These are phyloP conservation scores for Podospora sp. DNA, from an alignment of 495 filamentous ascomycete species.

Conservation along the genomic window DNA sequence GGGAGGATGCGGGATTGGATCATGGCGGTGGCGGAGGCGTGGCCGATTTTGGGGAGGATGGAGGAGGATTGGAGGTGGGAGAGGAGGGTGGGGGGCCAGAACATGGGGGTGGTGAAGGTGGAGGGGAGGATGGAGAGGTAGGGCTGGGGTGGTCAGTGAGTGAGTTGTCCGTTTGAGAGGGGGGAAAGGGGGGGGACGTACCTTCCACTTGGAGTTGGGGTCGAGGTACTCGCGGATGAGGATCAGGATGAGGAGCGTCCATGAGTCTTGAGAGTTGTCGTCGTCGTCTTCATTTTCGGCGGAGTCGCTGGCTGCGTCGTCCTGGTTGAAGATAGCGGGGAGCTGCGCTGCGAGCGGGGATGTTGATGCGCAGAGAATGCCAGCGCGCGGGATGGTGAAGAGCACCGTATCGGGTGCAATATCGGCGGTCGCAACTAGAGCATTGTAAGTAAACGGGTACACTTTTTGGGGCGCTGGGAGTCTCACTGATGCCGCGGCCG, in stretches of 20 bases:
- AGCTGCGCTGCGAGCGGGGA: slow-evolving; percentile 41
- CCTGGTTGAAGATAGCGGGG: slow-evolving; percentile 39
- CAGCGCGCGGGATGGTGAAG: slow-evolving; percentile 50
- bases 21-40: slow-evolving; percentile 66
- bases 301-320: not conserved
- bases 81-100: slow-evolving; percentile 77
- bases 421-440: slow-evolving; percentile 46
- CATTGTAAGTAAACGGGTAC: not conserved
- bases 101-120: slow-evolving; percentile 88
- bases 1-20: slow-evolving; percentile 67
- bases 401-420: slow-evolving; percentile 48
- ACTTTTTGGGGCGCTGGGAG: not conserved
- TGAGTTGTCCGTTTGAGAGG: not conserved
- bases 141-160: slow-evolving; percentile 39
- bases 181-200: not conserved
- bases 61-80: slow-evolving; percentile 74
- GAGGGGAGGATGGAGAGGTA: slow-evolving; percentile 81
- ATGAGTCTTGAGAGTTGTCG: slow-evolving; percentile 41
- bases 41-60: slow-evolving; percentile 77
- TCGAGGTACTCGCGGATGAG: slow-evolving; percentile 79
- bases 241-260: slow-evolving; percentile 67
- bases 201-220: slow-evolving; percentile 63
- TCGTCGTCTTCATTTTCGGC: slow-evolving; percentile 38
- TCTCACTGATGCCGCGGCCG: slow-evolving; percentile 51
- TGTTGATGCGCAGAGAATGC: slow-evolving; percentile 48